Base-by-base conservation (phyloP, 352 stramenopile genomes). In the Phytophthora pini region DNA sequence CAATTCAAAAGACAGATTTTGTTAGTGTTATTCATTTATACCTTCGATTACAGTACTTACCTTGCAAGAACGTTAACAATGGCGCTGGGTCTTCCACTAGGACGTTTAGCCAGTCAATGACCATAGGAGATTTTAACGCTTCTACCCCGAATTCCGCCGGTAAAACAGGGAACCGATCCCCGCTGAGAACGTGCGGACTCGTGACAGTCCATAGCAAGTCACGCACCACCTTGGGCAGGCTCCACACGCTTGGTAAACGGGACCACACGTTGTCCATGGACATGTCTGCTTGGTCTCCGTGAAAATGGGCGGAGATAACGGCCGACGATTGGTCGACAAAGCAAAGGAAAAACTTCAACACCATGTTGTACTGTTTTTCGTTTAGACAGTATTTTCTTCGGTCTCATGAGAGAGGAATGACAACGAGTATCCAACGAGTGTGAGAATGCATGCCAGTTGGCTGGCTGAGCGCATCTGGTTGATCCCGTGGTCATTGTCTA, bases 191-290 rank as follows among this genome's bases (percentile, higher is more conserved):
- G 32, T 90, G 82, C 2, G 82, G 82, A 62, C 84, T 92, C 2
- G 75, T 73, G 44, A 83, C 66, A 10, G 66, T 58, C 81, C 84
- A 93, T 24, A 90, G 64, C 57, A 93, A 70, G 65, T 92, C 81
- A 32, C 80, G 77, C 36, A 93, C 71, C 9, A 89, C 71, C 70
- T 92, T 93, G 20, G 72, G 76, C 36, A 71, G 67, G 38, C 20
- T 6, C 13, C 47, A 44, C 3, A 54, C 32, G 40, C 24, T 59
- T 45, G 53, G 57, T 5, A 72, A 61, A 53, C 53, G 47, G 5
- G 41, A 45, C 24, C 12, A 54, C 57, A 24, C 48, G 46, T 57
- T 26, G 32, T 45, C 43, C 26, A 20, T 41, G 22, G 50, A 49
- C 64, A 67, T 72, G 26, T 52, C 49, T 26, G 29, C 60, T 57